phyloP scores from a whole-genome alignment of 208 protist species.

The Blechomonas ayalai region DNA sequence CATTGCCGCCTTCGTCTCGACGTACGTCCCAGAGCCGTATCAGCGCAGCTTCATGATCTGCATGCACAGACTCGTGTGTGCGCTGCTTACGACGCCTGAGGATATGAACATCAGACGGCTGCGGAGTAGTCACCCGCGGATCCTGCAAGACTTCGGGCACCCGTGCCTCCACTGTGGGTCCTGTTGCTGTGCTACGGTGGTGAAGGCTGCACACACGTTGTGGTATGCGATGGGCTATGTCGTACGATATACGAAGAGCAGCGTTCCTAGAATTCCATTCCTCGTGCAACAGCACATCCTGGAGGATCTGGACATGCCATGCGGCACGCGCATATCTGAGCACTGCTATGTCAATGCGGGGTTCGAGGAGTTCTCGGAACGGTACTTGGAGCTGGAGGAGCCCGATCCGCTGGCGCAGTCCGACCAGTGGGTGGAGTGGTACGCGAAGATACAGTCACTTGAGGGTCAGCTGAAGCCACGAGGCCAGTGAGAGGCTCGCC shows the following conservation, averaged over 20 bases:
- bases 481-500: background rate
- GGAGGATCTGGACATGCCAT: slow-evolving; percentile 35
- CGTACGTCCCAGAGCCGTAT: slow-evolving; percentile 9
- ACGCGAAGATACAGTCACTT: slow-evolving; percentile 31
- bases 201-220: slow-evolving; percentile 36
- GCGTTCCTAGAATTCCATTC: slow-evolving; percentile 12
- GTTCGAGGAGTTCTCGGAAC: slow-evolving; percentile 76
- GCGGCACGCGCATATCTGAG: slow-evolving; percentile 23
- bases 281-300: slow-evolving; percentile 9
- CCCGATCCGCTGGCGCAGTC: slow-evolving; percentile 44
- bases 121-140: slow-evolving; percentile 62
- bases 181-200: slow-evolving; percentile 16
- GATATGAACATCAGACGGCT: slow-evolving; percentile 66
- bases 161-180: slow-evolving; percentile 11
- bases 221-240: slow-evolving; percentile 65
- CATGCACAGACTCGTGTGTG: slow-evolving; percentile 29
- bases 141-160: slow-evolving; percentile 66
- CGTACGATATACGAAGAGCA: slow-evolving; percentile 46
- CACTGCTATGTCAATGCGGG: slow-evolving; percentile 49
- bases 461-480: slow-evolving; percentile 9
- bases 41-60: slow-evolving; percentile 13
- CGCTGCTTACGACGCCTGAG: slow-evolving; percentile 59
- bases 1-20: slow-evolving; percentile 7
- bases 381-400: slow-evolving; percentile 63
- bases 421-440: slow-evolving; percentile 79